Evolutionary conservation across 257 asterid species (phyloP).

Genomic region (Solanum pimpinellifolium): DNA sequence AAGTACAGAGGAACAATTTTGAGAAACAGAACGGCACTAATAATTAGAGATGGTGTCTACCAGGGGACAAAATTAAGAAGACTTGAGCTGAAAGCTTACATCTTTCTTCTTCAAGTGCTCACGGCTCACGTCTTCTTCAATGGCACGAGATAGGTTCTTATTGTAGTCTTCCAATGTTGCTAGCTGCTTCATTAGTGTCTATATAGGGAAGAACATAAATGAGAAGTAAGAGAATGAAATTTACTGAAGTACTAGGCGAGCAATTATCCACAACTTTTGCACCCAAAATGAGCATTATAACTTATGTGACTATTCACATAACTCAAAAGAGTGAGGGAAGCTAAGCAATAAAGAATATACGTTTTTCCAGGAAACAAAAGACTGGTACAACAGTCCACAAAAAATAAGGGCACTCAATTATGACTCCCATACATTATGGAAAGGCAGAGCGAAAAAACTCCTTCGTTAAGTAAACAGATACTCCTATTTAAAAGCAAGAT

Average conservation of each 20-base stretch:
- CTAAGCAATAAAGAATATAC: neutral
- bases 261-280: neutral
- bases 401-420: neutral
- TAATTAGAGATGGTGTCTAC: neutral
- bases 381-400: neutral
- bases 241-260: neutral
- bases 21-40: neutral
- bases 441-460: neutral
- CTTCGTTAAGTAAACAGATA: neutral
- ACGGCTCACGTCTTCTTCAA: slow-evolving; percentile 80
- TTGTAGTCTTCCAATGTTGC: slow-evolving; percentile 96
- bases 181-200: slow-evolving; percentile 89
- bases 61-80: neutral
- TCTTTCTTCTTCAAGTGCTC: slow-evolving; percentile 94
- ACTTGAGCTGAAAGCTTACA: slow-evolving; percentile 21
- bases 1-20: neutral
- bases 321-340: neutral
- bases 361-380: neutral
- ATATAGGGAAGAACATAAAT: neutral
- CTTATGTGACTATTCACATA: neutral
- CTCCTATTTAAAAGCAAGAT: neutral
- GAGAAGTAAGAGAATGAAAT: neutral
- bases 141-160: slow-evolving; percentile 75
- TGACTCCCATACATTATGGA: neutral
- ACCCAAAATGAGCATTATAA: neutral